Evolutionary conservation across 345 rosid genomes (phyloP).

Genomic region (Syzygium aromaticum): DNA sequence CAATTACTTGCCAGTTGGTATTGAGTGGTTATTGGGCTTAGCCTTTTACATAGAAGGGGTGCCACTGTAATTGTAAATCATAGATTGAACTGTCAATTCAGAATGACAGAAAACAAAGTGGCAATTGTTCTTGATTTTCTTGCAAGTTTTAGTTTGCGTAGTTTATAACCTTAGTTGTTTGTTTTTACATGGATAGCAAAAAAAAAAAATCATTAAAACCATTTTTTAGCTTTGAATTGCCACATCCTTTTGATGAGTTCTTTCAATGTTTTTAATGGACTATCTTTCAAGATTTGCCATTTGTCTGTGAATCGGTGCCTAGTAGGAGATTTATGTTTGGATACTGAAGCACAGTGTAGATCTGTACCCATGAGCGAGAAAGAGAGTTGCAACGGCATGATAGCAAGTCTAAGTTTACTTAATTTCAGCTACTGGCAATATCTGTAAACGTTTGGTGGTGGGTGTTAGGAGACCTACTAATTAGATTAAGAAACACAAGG

Average conservation of each 20-base stretch:
- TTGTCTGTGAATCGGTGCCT: not conserved
- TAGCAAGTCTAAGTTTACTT: not conserved
- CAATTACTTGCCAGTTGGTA: not conserved
- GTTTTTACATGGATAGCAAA: not conserved
- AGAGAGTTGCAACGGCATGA: not conserved
- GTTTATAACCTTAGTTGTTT: not conserved
- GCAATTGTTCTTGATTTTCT: not conserved
- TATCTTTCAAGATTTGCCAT: not conserved
- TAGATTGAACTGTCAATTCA: not conserved
- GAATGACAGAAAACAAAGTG: not conserved
- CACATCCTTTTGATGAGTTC: not conserved
- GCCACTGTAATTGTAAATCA: not conserved
- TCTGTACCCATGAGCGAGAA: not conserved
- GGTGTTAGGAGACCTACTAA: not conserved
- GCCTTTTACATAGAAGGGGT: not conserved
- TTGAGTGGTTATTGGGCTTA: not conserved
- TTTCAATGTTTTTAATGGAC: not conserved
- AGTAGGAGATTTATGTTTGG: not conserved
- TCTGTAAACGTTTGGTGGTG: not conserved
- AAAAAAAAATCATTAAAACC: not conserved
- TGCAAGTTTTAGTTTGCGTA: not conserved
- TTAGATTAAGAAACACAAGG: not conserved
- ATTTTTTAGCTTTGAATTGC: not conserved
- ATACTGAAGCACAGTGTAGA: not conserved
- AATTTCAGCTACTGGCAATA: not conserved